A percentile compares a stretch with the other conserved stretches of the same genome.
These are phyloP conservation scores for Irpex sp. DNA, from an alignment of 1,284 basidiomycete species.

Conservation along the genomic window DNA sequence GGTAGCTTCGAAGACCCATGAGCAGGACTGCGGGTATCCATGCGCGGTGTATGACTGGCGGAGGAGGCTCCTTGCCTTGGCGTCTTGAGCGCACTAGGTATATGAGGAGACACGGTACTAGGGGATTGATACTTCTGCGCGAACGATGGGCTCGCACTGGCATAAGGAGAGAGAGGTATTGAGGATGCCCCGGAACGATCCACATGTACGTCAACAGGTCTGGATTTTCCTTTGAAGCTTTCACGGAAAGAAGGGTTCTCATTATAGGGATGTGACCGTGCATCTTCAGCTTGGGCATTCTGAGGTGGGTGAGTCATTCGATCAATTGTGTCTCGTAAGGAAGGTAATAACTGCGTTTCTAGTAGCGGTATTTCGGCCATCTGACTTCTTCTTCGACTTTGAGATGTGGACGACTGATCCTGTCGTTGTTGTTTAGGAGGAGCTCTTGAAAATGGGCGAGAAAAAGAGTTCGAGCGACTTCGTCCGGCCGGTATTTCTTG, in stretches of 20 bases:
- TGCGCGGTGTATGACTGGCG: neutral
- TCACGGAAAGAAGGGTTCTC: neutral
- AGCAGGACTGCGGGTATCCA: neutral
- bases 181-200: conserved; percentile 3
- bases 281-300: conserved; percentile 3
- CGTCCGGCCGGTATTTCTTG: conserved; percentile 5
- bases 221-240: neutral
- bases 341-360: conserved; percentile 62
- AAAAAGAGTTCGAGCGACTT: conserved; percentile 20
- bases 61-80: neutral
- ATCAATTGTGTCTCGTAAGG: conserved; percentile 64
- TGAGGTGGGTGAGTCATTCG: conserved; percentile 51
- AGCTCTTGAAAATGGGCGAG: conserved; percentile 12
- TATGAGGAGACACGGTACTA: neutral
- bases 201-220: neutral
- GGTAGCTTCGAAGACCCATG: neutral
- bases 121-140: neutral
- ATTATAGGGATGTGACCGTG: neutral
- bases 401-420: conserved; percentile 16
- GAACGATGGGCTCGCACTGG: neutral
- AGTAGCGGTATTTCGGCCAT: conserved; percentile 50
- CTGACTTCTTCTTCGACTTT: conserved; percentile 39
- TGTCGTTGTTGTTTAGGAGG: conserved; percentile 15
- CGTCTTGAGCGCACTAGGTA: neutral
- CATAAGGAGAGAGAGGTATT: conserved; percentile 3